Conservation (phyloP, 768 basidiomycete species). For the Leccinum imitatum region DNA sequence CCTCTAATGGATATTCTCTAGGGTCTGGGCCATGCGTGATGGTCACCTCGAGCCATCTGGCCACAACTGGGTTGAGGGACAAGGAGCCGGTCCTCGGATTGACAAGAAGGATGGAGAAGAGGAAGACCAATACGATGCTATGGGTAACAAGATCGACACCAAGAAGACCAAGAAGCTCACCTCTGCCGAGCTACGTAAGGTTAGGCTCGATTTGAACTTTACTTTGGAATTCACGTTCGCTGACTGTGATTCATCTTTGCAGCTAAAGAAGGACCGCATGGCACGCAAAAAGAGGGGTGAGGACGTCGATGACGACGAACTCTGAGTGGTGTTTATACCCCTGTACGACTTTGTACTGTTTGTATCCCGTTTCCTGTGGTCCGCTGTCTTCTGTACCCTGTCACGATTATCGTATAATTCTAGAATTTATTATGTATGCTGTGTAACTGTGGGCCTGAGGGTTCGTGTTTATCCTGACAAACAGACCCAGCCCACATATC, state of each 20-base stretch:
- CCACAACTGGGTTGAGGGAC: constrained; percentile 99
- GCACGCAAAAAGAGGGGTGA: constrained; percentile 86
- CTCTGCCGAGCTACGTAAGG: constrained; percentile 80
- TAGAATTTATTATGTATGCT: constrained; percentile 3
- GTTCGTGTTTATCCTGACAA: not conserved
- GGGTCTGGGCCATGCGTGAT: constrained; percentile 99
- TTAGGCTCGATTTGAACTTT: constrained; percentile 26
- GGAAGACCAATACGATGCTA: constrained; percentile 90
- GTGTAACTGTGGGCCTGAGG: no score
- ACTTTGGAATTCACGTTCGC: constrained; percentile 1
- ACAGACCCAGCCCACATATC: not conserved
- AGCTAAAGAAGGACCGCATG: constrained; percentile 93
- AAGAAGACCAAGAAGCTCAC: constrained; percentile 89
- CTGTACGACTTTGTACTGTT: constrained; percentile 13
- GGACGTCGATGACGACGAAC: constrained; percentile 66
- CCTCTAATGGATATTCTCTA: constrained; percentile 15
- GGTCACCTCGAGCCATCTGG: constrained; percentile 95
- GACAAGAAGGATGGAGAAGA: constrained; percentile 93
- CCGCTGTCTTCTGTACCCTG: constrained; percentile 23
- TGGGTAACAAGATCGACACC: constrained; percentile 93
- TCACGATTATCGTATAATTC: constrained; percentile 19
- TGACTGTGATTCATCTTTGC: constrained; percentile 13
- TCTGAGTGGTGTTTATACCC: constrained; percentile 29
- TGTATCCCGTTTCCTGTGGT: constrained; percentile 16
- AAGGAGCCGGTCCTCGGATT: constrained; percentile 91